Conservation (phyloP, 306 rosid species). For the Prunus campanulata region DNA sequence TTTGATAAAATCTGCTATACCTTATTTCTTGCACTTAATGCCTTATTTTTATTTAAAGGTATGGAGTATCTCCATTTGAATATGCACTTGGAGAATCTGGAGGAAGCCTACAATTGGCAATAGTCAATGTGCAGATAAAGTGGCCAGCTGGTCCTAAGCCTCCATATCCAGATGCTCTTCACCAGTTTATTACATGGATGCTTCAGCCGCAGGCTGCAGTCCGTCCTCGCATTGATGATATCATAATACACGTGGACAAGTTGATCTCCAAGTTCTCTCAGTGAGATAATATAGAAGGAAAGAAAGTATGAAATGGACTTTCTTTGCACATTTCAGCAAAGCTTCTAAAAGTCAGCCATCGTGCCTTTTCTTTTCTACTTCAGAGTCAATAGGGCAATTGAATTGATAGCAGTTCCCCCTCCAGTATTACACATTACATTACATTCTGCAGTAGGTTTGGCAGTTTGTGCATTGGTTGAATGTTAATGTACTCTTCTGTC, state of each 20-base stretch:
- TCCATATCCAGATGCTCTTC: slow-evolving; percentile 90
- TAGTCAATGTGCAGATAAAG: slow-evolving; percentile 81
- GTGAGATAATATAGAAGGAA: slow-evolving; percentile 35
- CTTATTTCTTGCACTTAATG: slow-evolving; percentile 16
- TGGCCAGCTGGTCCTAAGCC: slow-evolving; percentile 90
- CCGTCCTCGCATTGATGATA: slow-evolving; percentile 86
- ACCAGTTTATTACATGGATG: slow-evolving; percentile 96
- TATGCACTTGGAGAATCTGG: slow-evolving; percentile 97
- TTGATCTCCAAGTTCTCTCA: slow-evolving; percentile 78
- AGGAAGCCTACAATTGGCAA: slow-evolving; percentile 94
- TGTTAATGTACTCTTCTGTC: slow-evolving; percentile 27
- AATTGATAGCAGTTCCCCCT: slow-evolving; percentile 33
- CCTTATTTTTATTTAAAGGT: slow-evolving; percentile 47
- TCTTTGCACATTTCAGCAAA: slow-evolving; percentile 18
- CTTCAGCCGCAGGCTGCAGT: slow-evolving; percentile 90
- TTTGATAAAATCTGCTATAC: slow-evolving; percentile 4
- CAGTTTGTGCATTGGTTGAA: slow-evolving; percentile 42
- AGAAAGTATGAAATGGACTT: slow-evolving; percentile 9
- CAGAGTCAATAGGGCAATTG: slow-evolving; percentile 26
- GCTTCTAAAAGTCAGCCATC: slow-evolving; percentile 12
- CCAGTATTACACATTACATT: slow-evolving; percentile 28
- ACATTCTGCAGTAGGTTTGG: slow-evolving; percentile 43
- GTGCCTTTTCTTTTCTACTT: slow-evolving; percentile 13
- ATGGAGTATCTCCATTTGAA: slow-evolving; percentile 95
- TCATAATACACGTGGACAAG: slow-evolving; percentile 90